Evolutionary conservation across 139 green algal genomes (phyloP).

Genomic region (Astrephomene gubernaculifera): DNA sequence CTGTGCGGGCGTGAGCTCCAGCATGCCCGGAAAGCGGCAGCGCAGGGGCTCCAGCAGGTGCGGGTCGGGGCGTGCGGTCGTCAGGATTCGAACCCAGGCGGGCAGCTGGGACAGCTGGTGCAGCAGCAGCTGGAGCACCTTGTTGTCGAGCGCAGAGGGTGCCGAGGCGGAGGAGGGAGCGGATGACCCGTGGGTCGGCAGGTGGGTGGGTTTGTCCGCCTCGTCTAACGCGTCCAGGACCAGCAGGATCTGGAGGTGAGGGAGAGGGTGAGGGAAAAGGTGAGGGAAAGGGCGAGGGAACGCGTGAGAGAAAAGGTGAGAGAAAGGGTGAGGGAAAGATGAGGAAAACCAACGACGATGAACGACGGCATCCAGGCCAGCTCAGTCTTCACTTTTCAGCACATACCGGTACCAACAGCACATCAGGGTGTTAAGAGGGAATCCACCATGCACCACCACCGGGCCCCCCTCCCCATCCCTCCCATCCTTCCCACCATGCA

Average conservation of each 20-base stretch:
- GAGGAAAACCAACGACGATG: too few relatives aligned
- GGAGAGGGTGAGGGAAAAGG: too few relatives aligned
- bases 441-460: too few relatives aligned
- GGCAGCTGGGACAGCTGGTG: conserved; percentile 32
- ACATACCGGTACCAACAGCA: too few relatives aligned
- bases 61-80: conserved; percentile 4
- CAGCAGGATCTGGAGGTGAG: conserved; percentile 25
- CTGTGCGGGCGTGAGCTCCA: conserved; percentile 9
- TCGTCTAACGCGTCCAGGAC: conserved; percentile 31
- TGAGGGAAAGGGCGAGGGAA: too few relatives aligned
- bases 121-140: conserved; percentile 42
- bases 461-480: too few relatives aligned
- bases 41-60: conserved; percentile 25
- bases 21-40: background rate
- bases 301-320: too few relatives aligned
- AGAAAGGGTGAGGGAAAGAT: too few relatives aligned
- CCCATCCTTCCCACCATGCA: too few relatives aligned
- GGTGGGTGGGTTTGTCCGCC: conserved; percentile 19
- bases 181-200: background rate
- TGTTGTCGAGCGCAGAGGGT: conserved; percentile 20
- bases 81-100: background rate
- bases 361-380: too few relatives aligned
- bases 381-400: too few relatives aligned
- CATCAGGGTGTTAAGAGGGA: too few relatives aligned
- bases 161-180: background rate